Evolutionary conservation across 352 stramenopile genomes (phyloP).

Genomic region (Globisporangium abappressorium): DNA sequence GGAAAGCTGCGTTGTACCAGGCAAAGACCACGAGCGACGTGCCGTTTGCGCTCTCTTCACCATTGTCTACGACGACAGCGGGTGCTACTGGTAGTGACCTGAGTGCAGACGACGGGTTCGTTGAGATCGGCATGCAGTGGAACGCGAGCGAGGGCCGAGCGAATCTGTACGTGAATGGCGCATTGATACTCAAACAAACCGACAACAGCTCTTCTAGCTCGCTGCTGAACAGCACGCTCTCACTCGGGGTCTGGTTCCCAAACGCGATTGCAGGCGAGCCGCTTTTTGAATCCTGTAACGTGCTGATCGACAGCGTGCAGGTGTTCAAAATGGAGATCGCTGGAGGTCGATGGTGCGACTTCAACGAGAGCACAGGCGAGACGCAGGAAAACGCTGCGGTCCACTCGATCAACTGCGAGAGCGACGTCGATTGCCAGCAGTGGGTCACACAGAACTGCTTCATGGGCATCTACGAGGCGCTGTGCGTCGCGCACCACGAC

Average conservation of each 20-base stretch:
- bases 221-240: slow-evolving; percentile 21
- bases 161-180: slow-evolving; percentile 62
- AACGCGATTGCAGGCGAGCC: slow-evolving; percentile 61
- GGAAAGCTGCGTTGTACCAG: slow-evolving; percentile 59
- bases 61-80: slow-evolving; percentile 1
- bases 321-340: slow-evolving; percentile 59
- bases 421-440: slow-evolving; percentile 36
- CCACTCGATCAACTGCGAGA: slow-evolving; percentile 27
- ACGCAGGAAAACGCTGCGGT: not conserved
- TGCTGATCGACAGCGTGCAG: slow-evolving; percentile 46
- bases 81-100: not conserved
- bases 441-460: slow-evolving; percentile 57
- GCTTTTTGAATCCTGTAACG: slow-evolving; percentile 45
- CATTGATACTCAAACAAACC: slow-evolving; percentile 43
- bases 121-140: slow-evolving; percentile 66
- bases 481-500: slow-evolving; percentile 27
- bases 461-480: slow-evolving; percentile 55
- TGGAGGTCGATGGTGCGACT: slow-evolving; percentile 62
- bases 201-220: not conserved
- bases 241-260: slow-evolving; percentile 66
- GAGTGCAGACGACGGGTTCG: slow-evolving; percentile 17
- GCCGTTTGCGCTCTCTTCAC: slow-evolving; percentile 28
- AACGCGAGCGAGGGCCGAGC: slow-evolving; percentile 45
- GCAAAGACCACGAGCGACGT: slow-evolving; percentile 36
- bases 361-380: slow-evolving; percentile 25